Base-by-base conservation (phyloP, 768 basidiomycete species). In the Lactarius psammicola region DNA sequence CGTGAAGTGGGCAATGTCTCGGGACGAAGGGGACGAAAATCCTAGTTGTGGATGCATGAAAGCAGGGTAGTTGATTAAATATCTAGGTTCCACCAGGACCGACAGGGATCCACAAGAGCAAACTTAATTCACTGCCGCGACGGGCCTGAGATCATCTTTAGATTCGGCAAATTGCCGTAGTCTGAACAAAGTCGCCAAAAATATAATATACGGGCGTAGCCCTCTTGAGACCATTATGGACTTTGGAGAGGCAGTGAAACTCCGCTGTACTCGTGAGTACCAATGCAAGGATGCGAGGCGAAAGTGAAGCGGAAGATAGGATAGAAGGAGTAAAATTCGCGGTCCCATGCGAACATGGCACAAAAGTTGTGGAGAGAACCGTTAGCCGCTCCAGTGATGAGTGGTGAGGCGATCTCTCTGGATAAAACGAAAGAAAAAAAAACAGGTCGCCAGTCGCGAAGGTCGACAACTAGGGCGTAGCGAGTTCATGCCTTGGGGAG, bases 101-200 rank as follows among this genome's bases (percentile, higher is more conserved):
- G 18, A 62, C 65, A 42, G 3, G 40, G 36, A 55, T 42, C 65
- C 61, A 66, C 65, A 66, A 63, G 56, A 30, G 44, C 51, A 66
- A 66, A 66, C 20, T 34, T 11, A 33, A 26, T 59, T 54, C 56
- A 33, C 53, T 15, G 36, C 18, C 60, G 60, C 57, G 55, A 60
- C 60, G 61, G 66, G n/a, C 49, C 30, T 57, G 66, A 59, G 66
- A 62, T 63, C 60, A 62, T 55, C 60, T 62, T 55, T 9, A 26
- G 38, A 58, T 49, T 59, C 61, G 62, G 61, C 57, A 63, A 67
- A 4, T 56, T 36, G 36, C 66, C 42, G 51, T 51, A 38, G 49
- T 46, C 53, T 62, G 66, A 67, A 63, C 66, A 67, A 67, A 63
- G 66, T 67, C 60, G 18, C 42, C 62, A 56, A 55, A 28, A 46